Conservation (phyloP, 1,139 yeast species). For the Saccharomyces hybrid region DNA sequence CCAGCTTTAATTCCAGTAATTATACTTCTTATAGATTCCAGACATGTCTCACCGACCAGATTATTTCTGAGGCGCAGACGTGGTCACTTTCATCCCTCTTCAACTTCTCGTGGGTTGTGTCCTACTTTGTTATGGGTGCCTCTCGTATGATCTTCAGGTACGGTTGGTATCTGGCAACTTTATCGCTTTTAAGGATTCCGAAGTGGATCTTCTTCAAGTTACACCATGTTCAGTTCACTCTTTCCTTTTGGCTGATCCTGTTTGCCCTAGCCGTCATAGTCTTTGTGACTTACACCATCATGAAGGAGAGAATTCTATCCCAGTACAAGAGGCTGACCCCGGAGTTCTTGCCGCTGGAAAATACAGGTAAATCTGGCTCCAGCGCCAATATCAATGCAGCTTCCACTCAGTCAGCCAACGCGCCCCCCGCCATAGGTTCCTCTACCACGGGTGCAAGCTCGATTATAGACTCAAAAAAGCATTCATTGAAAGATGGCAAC, state of each 20-base stretch:
- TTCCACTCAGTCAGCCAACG: not conserved
- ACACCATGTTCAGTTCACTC: conserved; percentile 12
- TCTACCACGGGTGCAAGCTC: not conserved
- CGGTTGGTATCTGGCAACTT: conserved; percentile 7
- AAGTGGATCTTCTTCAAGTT: conserved; percentile 12
- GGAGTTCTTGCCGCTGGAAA: conserved; percentile 7
- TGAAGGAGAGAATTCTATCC: conserved; percentile 15
- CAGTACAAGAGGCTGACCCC: conserved; percentile 13
- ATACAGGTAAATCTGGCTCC: conserved; percentile 2
- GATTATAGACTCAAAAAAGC: not conserved
- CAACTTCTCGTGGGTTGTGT: conserved; percentile 4
- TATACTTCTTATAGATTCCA: not conserved
- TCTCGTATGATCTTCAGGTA: conserved; percentile 3
- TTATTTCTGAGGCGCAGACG: not conserved
- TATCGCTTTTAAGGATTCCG: conserved; percentile 10
- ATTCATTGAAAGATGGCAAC: conserved; percentile 2
- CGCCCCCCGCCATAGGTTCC: not conserved
- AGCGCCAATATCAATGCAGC: not conserved
- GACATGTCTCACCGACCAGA: not conserved
- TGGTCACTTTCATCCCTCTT: conserved; percentile 3
- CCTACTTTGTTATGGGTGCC: conserved; percentile 4
- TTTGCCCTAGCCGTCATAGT: conserved; percentile 8
- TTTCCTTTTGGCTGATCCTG: conserved; percentile 11
- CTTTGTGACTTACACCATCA: conserved; percentile 10
- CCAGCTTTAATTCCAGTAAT: not conserved